Evolutionary conservation across 1,139 yeast genomes (phyloP).

Genomic region (Nakaseomyces sp.): DNA sequence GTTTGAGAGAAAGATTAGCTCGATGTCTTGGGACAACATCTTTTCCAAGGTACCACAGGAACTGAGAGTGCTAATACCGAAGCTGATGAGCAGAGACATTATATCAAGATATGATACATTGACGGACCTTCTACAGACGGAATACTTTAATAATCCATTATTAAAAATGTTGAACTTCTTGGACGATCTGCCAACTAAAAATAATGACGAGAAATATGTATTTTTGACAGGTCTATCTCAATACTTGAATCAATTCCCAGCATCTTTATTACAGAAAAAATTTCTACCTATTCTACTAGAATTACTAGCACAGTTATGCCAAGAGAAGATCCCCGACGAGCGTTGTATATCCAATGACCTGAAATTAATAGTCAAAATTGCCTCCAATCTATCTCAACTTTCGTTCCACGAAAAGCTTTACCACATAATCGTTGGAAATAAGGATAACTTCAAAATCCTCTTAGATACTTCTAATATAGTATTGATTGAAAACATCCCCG

Average conservation of each 20-base stretch:
- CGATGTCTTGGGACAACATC: slow-evolving; percentile 40
- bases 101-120: slow-evolving; percentile 30
- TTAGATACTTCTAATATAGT: slow-evolving; percentile 44
- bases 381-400: slow-evolving; percentile 59
- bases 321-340: slow-evolving; percentile 32
- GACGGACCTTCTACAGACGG: slow-evolving; percentile 26
- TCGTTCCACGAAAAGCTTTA: slow-evolving; percentile 68
- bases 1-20: slow-evolving; percentile 37
- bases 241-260: slow-evolving; percentile 62
- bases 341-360: slow-evolving; percentile 47
- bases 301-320: slow-evolving; percentile 29
- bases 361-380: slow-evolving; percentile 54
- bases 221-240: slow-evolving; percentile 59
- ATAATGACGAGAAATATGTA: slow-evolving; percentile 55
- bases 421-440: slow-evolving; percentile 34
- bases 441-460: slow-evolving; percentile 32
- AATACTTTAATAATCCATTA: slow-evolving; percentile 56
- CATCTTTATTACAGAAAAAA: slow-evolving; percentile 58
- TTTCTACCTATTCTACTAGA: slow-evolving; percentile 62
- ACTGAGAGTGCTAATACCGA: slow-evolving; percentile 32
- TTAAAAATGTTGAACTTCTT: slow-evolving; percentile 74
- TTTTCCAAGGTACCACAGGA: slow-evolving; percentile 43
- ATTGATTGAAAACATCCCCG: slow-evolving; percentile 48
- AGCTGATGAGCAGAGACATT: slow-evolving; percentile 34
- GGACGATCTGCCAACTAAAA: slow-evolving; percentile 76